Evolutionary conservation across 1,284 basidiomycete genomes (phyloP).

Genomic region (Puccinia brachypodii): DNA sequence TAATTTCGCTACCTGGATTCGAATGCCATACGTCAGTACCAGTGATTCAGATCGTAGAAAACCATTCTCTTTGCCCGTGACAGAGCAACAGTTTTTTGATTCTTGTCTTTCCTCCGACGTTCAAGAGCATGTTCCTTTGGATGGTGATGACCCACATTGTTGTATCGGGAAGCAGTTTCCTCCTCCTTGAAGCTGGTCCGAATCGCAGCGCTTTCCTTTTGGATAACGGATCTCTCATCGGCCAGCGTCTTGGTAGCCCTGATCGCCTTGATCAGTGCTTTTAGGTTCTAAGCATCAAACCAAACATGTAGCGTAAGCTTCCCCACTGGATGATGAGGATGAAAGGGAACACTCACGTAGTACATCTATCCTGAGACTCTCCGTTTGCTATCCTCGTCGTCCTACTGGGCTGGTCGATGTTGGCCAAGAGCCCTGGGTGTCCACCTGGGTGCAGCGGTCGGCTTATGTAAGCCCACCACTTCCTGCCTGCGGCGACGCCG

Average conservation of each 20-base stretch:
- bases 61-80: conserved; percentile 65
- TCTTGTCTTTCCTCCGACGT: neutral
- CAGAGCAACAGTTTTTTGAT: neutral
- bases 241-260: conserved; percentile 78
- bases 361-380: too few species aligned
- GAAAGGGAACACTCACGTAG: neutral
- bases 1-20: conserved; percentile 94
- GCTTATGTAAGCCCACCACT: too few species aligned
- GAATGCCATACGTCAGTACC: conserved; percentile 62
- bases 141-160: conserved; percentile 48
- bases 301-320: conserved; percentile 25
- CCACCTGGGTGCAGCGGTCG: too few species aligned
- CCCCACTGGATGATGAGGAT: neutral
- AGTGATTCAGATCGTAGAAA: conserved; percentile 59
- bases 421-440: too few species aligned
- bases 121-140: neutral
- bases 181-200: conserved; percentile 97
- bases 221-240: conserved; percentile 94
- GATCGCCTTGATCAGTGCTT: conserved; percentile 59
- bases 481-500: too few species aligned
- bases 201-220: conserved; percentile 97
- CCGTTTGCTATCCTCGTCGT: too few species aligned
- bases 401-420: too few species aligned
- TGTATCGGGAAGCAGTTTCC: conserved; percentile 54
- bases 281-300: conserved; percentile 57